Evolutionary conservation across 1,139 yeast genomes (phyloP).

Genomic region (Yamadazyma conglobata): DNA sequence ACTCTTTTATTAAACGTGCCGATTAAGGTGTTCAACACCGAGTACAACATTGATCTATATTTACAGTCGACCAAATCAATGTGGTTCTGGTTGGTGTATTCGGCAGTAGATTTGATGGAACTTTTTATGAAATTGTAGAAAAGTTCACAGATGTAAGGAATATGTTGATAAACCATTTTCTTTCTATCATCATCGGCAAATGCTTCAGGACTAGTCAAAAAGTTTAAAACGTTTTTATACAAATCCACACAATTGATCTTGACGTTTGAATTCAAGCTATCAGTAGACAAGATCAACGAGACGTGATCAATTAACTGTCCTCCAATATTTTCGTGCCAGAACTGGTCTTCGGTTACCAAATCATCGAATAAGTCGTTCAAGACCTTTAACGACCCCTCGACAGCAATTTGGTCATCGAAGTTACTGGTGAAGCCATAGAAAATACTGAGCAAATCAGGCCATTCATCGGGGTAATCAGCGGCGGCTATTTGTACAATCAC

Average conservation of each 20-base stretch:
- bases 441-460: conserved; percentile 69
- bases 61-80: conserved; percentile 20
- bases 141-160: conserved; percentile 19
- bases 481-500: conserved; percentile 83
- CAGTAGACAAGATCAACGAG: conserved; percentile 33
- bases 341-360: conserved; percentile 79
- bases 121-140: conserved; percentile 18
- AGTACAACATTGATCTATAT: conserved; percentile 29
- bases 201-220: conserved; percentile 54
- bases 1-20: conserved; percentile 33
- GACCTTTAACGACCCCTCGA: conserved; percentile 67
- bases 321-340: conserved; percentile 73
- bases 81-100: conserved; percentile 14
- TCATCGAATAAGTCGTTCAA: conserved; percentile 83
- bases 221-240: conserved; percentile 50
- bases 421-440: conserved; percentile 41
- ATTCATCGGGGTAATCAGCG: conserved; percentile 91
- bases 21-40: conserved; percentile 25
- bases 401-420: conserved; percentile 22
- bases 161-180: conserved; percentile 27
- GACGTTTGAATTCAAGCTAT: conserved; percentile 27
- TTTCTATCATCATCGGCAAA: conserved; percentile 30
- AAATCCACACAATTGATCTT: conserved; percentile 50
- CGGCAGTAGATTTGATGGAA: conserved; percentile 17
- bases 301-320: conserved; percentile 48